A percentile compares a stretch with the other conserved stretches of the same genome.
These are phyloP conservation scores for Globisporangium iwayamae DNA, from an alignment of 352 stramenopile species.

Conservation along the genomic window DNA sequence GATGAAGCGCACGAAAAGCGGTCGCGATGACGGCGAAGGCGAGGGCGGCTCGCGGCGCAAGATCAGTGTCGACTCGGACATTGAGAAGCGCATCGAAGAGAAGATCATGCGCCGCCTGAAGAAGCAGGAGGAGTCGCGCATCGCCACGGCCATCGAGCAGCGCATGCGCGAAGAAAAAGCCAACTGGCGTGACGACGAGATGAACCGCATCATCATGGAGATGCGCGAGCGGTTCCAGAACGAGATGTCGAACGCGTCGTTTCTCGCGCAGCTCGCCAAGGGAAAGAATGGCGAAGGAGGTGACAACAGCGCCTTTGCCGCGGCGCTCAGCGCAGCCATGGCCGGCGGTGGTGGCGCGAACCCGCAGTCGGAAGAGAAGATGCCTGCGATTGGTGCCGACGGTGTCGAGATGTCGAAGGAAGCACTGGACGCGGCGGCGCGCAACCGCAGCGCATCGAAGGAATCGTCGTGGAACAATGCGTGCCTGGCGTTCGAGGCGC, in stretches of 20 bases:
- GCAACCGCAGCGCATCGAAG: slow-evolving; percentile 55
- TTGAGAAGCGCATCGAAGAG: slow-evolving; percentile 83
- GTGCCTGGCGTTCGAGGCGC: slow-evolving; percentile 61
- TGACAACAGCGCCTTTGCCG: slow-evolving; percentile 13
- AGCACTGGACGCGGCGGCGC: slow-evolving; percentile 26
- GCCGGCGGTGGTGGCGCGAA: slow-evolving; percentile 23
- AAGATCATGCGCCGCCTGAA: slow-evolving; percentile 85
- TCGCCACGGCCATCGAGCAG: slow-evolving; percentile 77
- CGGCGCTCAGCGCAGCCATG: not conserved
- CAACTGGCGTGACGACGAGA: slow-evolving; percentile 86
- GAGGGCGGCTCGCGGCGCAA: slow-evolving; percentile 34
- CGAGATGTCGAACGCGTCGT: slow-evolving; percentile 65
- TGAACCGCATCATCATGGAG: slow-evolving; percentile 89
- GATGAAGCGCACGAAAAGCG: slow-evolving; percentile 43
- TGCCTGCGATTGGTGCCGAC: slow-evolving; percentile 21
- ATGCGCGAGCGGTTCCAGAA: slow-evolving; percentile 84
- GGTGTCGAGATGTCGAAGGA: slow-evolving; percentile 19
- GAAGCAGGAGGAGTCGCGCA: slow-evolving; percentile 85
- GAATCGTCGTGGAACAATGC: slow-evolving; percentile 85
- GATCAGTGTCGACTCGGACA: slow-evolving; percentile 68
- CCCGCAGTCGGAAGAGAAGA: slow-evolving; percentile 71
- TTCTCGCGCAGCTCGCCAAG: slow-evolving; percentile 62
- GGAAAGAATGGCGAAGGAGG: slow-evolving; percentile 42
- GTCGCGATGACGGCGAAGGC: slow-evolving; percentile 36
- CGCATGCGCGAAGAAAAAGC: slow-evolving; percentile 82